Evolutionary conservation across 2,329 filamentous ascomycete genomes (phyloP).

Genomic region (Pezizomycotina sp.): DNA sequence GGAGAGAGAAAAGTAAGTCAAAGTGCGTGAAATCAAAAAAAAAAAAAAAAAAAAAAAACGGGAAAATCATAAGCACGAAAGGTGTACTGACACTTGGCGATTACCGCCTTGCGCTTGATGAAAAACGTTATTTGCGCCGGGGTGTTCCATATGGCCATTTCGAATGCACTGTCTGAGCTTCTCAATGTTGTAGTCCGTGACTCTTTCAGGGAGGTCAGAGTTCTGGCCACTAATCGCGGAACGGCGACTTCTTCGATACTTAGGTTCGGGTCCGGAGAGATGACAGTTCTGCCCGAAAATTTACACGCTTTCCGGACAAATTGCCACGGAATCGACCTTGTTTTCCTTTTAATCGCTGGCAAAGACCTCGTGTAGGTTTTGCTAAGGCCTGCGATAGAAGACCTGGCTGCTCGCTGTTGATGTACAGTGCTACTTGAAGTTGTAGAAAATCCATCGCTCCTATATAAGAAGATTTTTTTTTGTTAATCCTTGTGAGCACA

Average conservation of each 20-base stretch:
- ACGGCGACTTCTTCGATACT: conserved; percentile 88
- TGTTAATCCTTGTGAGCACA: conserved; percentile 30
- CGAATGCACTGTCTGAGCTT: conserved; percentile 59
- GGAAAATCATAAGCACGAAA: no score
- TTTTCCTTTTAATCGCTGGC: conserved; percentile 89
- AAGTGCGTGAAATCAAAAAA: no score
- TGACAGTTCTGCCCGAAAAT: conserved; percentile 97
- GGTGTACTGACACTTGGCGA: no score
- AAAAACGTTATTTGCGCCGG: conserved; percentile 69
- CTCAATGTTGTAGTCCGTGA: conserved; percentile 67
- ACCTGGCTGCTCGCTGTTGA: conserved; percentile 89
- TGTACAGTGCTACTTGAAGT: conserved; percentile 89
- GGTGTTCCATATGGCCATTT: conserved; percentile 64
- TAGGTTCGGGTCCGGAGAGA: conserved; percentile 89
- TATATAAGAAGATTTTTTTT: conserved; percentile 65
- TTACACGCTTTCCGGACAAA: conserved; percentile 90
- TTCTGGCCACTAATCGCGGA: conserved; percentile 80
- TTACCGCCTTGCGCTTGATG: conserved; percentile 53
- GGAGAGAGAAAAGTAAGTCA: no score
- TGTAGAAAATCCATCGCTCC: conserved; percentile 95
- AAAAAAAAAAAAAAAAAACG: no score
- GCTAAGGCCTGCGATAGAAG: conserved; percentile 76
- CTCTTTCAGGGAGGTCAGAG: conserved; percentile 89
- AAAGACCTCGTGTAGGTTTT: conserved; percentile 82
- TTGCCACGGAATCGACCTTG: conserved; percentile 96